phyloP scores from a whole-genome alignment of 495 filamentous ascomycete genomes.

The Hypoxylon trugodes region DNA sequence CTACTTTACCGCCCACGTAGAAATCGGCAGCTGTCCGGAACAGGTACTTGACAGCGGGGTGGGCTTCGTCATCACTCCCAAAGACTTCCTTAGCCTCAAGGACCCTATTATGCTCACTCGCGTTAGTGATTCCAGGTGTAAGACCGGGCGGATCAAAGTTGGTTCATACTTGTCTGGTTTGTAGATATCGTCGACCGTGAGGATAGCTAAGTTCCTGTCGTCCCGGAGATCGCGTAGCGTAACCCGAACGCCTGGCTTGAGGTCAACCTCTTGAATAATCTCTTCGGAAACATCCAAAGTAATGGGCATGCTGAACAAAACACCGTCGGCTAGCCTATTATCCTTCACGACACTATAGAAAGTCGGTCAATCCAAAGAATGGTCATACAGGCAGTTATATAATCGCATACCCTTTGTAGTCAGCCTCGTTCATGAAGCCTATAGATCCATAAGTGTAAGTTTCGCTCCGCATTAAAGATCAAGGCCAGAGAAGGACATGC shows the following conservation, averaged over 20 bases:
- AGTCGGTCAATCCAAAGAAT: constrained; percentile 24
- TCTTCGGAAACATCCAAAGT: constrained; percentile 83
- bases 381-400: background rate
- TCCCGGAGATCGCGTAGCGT: constrained; percentile 96
- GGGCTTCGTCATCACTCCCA: constrained; percentile 87
- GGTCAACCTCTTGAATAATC: constrained; percentile 72
- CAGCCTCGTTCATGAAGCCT: constrained; percentile 97
- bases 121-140: constrained; percentile 43
- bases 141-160: constrained; percentile 14
- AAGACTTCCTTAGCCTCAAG: constrained; percentile 94
- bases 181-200: constrained; percentile 96
- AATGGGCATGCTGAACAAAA: constrained; percentile 96
- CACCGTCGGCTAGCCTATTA: constrained; percentile 84
- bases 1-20: constrained; percentile 94
- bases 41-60: constrained; percentile 92
- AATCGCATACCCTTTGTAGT: constrained; percentile 82
- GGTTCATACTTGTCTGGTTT: constrained; percentile 88
- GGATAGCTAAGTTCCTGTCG: constrained; percentile 92
- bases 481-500: background rate
- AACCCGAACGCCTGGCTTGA: constrained; percentile 81
- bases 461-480: background rate
- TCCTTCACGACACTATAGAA: constrained; percentile 80
- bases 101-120: constrained; percentile 62
- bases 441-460: constrained; percentile 28
- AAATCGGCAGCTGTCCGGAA: constrained; percentile 80